phyloP scores from a whole-genome alignment of 2,329 filamentous ascomycete species.

The Claviceps citrina region DNA sequence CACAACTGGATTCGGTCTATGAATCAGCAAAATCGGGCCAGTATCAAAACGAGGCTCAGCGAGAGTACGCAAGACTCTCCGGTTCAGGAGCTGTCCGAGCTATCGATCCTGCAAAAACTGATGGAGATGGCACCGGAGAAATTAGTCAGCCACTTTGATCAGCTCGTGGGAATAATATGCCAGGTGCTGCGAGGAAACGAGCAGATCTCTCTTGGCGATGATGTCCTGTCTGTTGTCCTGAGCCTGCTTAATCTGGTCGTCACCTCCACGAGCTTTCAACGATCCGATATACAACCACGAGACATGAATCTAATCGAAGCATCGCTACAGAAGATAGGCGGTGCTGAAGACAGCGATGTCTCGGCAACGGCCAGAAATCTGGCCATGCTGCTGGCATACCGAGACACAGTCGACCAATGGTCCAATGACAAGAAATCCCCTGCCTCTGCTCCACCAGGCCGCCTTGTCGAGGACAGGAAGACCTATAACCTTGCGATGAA shows the following conservation, averaged over 20 bases:
- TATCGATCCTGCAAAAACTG: constrained; percentile 49
- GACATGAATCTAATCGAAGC: constrained; percentile 31
- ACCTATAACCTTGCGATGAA: constrained; percentile 47
- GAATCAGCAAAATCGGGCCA: constrained; percentile 12
- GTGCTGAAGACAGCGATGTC: constrained; percentile 23
- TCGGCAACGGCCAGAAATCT: constrained; percentile 42
- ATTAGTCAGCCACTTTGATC: constrained; percentile 46
- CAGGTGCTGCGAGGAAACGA: constrained; percentile 39
- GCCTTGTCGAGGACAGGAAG: constrained; percentile 43
- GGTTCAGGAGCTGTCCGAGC: constrained; percentile 35
- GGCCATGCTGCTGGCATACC: constrained; percentile 38
- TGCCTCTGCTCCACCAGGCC: constrained; percentile 25
- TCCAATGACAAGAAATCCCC: constrained; percentile 20
- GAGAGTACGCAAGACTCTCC: constrained; percentile 23
- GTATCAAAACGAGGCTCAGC: constrained; percentile 15
- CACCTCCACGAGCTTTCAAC: constrained; percentile 40
- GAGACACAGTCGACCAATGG: constrained; percentile 35
- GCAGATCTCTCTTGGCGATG: constrained; percentile 27
- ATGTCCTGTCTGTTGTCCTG: constrained; percentile 36
- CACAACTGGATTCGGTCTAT: constrained; percentile 31
- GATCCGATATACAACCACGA: constrained; percentile 26
- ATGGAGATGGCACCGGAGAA: constrained; percentile 48
- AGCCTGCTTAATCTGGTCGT: constrained; percentile 47
- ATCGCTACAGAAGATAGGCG: constrained; percentile 30
- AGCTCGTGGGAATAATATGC: constrained; percentile 47